These are phyloP conservation scores for Oryza glumipatula DNA, from an alignment of 176 grass and related monocot species.

Conservation along the genomic window DNA sequence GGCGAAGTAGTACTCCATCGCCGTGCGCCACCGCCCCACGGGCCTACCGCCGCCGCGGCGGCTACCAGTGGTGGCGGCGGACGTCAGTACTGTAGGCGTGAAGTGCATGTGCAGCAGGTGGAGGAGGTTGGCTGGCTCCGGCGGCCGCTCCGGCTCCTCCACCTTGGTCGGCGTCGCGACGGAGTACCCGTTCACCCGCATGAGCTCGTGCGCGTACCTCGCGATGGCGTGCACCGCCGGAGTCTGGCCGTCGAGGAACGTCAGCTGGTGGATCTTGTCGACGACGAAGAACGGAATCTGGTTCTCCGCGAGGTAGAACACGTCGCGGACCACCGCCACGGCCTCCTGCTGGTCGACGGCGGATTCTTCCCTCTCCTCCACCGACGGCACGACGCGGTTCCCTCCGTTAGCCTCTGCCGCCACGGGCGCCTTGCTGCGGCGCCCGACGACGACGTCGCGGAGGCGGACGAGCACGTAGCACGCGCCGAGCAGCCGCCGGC, in stretches of 20 bases:
- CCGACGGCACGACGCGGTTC: neutral
- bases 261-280: neutral
- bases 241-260: rapidly evolving
- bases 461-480: neutral
- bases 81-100: neutral
- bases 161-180: neutral
- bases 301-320: slow-evolving; percentile 36
- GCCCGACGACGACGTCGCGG: too few relatives aligned
- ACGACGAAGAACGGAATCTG: slow-evolving; percentile 37
- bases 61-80: too few relatives aligned
- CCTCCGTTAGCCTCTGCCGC: too few relatives aligned
- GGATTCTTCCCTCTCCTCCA: neutral
- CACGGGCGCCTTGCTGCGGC: too few relatives aligned
- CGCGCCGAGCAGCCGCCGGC: neutral
- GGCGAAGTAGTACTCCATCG: slow-evolving; percentile 1
- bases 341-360: neutral
- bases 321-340: neutral
- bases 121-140: slow-evolving; percentile 24
- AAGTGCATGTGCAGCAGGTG: slow-evolving; percentile 48
- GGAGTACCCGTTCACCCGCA: neutral
- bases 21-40: slow-evolving; percentile 21
- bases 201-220: neutral
- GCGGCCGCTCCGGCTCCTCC: neutral
- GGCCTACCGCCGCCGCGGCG: neutral
- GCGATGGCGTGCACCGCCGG: neutral